Conservation (phyloP, 2,329 filamentous ascomycete genomes). For the Dactylellina sp. region DNA sequence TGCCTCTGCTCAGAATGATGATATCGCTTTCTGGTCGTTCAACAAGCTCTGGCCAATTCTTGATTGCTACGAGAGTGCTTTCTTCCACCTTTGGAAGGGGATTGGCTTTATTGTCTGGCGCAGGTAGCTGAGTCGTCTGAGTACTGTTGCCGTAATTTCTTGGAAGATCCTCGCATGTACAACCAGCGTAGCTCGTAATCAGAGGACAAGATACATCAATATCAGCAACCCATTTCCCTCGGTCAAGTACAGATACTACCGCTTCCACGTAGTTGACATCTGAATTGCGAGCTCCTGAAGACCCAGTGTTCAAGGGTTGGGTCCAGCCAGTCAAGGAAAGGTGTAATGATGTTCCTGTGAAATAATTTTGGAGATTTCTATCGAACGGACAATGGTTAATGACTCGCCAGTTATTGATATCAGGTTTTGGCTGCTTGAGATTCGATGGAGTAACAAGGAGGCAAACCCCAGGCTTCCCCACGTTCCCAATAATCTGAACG, state of each 20-base stretch:
- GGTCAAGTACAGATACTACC: conserved; percentile 23
- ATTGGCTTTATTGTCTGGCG: no score
- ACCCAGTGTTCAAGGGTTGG: conserved; percentile 9
- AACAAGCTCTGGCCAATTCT: conserved; percentile 26
- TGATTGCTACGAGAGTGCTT: not conserved
- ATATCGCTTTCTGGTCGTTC: not conserved
- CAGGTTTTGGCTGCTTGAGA: not conserved
- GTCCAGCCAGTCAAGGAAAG: conserved; percentile 28
- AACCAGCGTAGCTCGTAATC: not conserved
- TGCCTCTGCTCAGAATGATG: not conserved
- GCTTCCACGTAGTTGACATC: conserved; percentile 18
- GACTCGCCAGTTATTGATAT: conserved; percentile 27
- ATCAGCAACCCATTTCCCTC: conserved; percentile 39
- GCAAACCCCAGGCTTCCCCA: conserved; percentile 22
- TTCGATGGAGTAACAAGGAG: conserved; percentile 10
- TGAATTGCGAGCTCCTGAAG: conserved; percentile 17
- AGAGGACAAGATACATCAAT: conserved; percentile 19
- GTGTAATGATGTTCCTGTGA: conserved; percentile 24
- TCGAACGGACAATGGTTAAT: conserved; percentile 38
- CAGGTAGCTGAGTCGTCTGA: no score
- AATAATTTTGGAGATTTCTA: conserved; percentile 5
- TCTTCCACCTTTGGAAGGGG: not conserved
- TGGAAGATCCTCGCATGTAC: no score
- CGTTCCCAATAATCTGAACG: conserved; percentile 28
- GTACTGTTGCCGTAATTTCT: no score